Conservation (phyloP, 345 rosid species). For the Odontarrhena argentea region DNA sequence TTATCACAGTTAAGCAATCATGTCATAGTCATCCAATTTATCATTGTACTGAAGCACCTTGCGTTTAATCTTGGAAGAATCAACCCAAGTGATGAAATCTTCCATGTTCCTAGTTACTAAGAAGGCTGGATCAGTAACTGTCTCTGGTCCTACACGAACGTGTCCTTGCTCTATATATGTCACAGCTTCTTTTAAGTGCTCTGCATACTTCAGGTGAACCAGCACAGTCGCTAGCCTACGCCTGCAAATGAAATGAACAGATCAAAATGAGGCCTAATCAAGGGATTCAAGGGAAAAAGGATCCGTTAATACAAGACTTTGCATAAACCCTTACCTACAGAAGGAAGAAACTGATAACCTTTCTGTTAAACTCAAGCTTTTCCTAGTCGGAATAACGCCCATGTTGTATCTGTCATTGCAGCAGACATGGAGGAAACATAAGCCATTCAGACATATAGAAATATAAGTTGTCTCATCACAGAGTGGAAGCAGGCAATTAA, state of each 20-base stretch:
- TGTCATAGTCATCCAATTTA: slow-evolving; percentile 81
- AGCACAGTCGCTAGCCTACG: slow-evolving; percentile 76
- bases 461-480: not conserved
- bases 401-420: slow-evolving; percentile 74
- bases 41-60: slow-evolving; percentile 88
- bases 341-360: slow-evolving; percentile 73
- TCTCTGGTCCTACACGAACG: slow-evolving; percentile 89
- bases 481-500: not conserved
- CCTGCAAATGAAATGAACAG: slow-evolving; percentile 45
- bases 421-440: slow-evolving; percentile 4
- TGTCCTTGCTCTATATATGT: slow-evolving; percentile 97
- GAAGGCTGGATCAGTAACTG: slow-evolving; percentile 83
- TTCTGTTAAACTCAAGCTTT: slow-evolving; percentile 86
- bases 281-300: not conserved
- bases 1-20: slow-evolving; percentile 51
- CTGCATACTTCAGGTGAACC: slow-evolving; percentile 73
- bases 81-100: slow-evolving; percentile 94
- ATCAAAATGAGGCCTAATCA: not conserved
- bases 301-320: not conserved
- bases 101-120: slow-evolving; percentile 92
- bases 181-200: slow-evolving; percentile 83
- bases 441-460: slow-evolving; percentile 3
- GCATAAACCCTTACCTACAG: slow-evolving; percentile 57
- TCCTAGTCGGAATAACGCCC: slow-evolving; percentile 87
- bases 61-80: slow-evolving; percentile 85